Percentiles rank a stretch among this genome's conserved stretches.
Evolutionary conservation across 208 protist species (phyloP).

Genomic region (Wallacemonas collosoma): DNA sequence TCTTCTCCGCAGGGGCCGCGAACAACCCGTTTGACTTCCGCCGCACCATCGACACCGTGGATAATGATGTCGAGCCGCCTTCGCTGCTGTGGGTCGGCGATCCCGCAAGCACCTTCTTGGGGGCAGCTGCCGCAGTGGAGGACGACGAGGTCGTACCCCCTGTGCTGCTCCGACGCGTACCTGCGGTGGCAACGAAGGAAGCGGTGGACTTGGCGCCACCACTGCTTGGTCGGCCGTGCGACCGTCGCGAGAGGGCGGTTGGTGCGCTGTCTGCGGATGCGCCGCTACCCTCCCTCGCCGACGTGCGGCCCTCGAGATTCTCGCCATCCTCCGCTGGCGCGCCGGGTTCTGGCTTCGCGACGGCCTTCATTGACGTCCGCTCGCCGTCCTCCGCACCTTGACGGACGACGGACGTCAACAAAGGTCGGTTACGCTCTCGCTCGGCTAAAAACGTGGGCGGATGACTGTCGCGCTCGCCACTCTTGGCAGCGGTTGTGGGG

Average conservation of each 20-base stretch:
- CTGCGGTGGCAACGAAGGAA: slow-evolving; percentile 5
- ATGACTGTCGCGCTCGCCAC: not conserved
- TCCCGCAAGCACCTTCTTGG: not conserved
- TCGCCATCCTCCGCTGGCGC: not conserved
- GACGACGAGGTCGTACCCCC: not conserved
- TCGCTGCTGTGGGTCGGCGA: not conserved
- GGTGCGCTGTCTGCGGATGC: too few species aligned
- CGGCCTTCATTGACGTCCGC: not conserved
- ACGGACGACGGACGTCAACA: slow-evolving; percentile 21
- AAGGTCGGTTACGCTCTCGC: not conserved
- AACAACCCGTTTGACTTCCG: slow-evolving; percentile 12
- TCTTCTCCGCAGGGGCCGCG: not conserved
- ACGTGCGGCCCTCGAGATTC: not conserved
- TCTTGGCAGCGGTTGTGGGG: not conserved
- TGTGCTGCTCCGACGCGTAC: slow-evolving; percentile 2
- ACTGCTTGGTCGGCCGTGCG: slow-evolving; percentile 2
- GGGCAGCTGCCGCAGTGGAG: too few species aligned
- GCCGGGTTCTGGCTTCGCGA: not conserved
- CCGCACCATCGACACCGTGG: slow-evolving; percentile 6
- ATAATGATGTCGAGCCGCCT: not conserved
- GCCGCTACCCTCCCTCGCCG: not conserved
- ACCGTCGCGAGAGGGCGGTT: not conserved
- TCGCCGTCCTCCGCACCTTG: not conserved
- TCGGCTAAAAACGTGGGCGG: slow-evolving; percentile 3
- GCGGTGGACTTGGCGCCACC: not conserved